These are phyloP conservation scores for Flaveria linearis DNA, from an alignment of 129 eudicot species.

Conservation along the genomic window DNA sequence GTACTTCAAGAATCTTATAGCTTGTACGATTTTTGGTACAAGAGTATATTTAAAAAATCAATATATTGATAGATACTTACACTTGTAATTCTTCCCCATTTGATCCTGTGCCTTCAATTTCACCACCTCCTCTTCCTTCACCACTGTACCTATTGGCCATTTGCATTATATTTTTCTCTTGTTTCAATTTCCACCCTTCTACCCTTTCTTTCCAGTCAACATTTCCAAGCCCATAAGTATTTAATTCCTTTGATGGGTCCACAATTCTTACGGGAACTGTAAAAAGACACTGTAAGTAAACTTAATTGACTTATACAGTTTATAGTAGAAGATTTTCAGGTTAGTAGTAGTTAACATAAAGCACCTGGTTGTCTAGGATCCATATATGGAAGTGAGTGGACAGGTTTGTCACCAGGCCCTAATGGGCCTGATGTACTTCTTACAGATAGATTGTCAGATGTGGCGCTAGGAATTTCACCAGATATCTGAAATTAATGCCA, in stretches of 20 bases:
- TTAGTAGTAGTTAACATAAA: slow-evolving; percentile 19
- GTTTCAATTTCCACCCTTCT: slow-evolving; percentile 62
- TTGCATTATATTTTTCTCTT: slow-evolving; percentile 64
- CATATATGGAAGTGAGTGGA: slow-evolving; percentile 67
- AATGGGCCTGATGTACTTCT: slow-evolving; percentile 90
- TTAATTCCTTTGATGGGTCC: slow-evolving; percentile 77
- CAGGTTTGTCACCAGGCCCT: slow-evolving; percentile 73
- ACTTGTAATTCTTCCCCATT: slow-evolving; percentile 84
- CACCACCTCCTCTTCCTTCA: slow-evolving; percentile 90
- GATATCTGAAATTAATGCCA: slow-evolving; percentile 48
- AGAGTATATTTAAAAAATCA: slow-evolving; percentile 8
- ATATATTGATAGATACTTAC: slow-evolving; percentile 43
- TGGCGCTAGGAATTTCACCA: slow-evolving; percentile 76
- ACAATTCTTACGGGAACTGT: slow-evolving; percentile 81
- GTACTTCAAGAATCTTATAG: too few species aligned
- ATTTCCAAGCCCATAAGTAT: slow-evolving; percentile 76
- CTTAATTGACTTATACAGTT: neutral
- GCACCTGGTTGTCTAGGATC: slow-evolving; percentile 91
- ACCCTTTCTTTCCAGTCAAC: slow-evolving; percentile 63
- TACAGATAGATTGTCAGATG: slow-evolving; percentile 61
- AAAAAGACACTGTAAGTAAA: slow-evolving; percentile 22
- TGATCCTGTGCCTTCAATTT: slow-evolving; percentile 80
- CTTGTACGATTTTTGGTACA: too few species aligned
- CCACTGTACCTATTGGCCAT: slow-evolving; percentile 49
- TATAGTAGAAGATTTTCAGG: neutral